Evolutionary conservation across 768 basidiomycete species (phyloP), one percentile per base, ranked within the genome.

Genomic region (Basidioascus undulatus): DNA sequence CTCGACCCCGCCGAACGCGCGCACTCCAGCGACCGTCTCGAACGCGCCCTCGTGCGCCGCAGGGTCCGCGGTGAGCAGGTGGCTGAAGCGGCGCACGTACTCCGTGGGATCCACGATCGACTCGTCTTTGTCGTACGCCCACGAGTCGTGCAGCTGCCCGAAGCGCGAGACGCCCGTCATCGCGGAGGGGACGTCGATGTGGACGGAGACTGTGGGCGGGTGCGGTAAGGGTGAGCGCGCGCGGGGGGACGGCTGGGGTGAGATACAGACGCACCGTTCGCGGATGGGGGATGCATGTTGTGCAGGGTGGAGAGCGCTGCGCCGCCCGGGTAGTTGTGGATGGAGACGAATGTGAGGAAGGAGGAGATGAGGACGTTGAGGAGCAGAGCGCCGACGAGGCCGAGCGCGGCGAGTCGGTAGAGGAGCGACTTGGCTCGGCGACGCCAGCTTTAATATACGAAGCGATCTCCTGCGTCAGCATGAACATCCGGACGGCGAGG

Each of bases 101-200:
- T 40, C 49, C 50, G 33, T 54, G 50, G 31, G 45, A 43, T 7
- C 46, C 44, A 9, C 19, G 36, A 23, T 41, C 13, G 45, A 44
- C 56, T 92, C 86, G 0, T 78, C 76, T 62, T 84, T 89, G 59
- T 81, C 70, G 59, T 86, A 89, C 28, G 58, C 62, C 75, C 79
- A 82, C 24, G 50, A 64, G 0, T 73, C 58, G 41, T 75, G 62
- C 18, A 68, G 64, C 31, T 81, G 78, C 18, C 72, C 70, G 64
- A 94, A 92, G 40, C 86, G 71, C 0, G 82, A 77, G 3, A 82
- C 79, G 3, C 92, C 89, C 0, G 76, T 83, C 57, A 89, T 86
- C 2, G 81, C 74, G 1, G 80, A 77, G 33, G 83, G 68, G 47
- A 87, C 79, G 38, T 71, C 74, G 33, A 92, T 71, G 51, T 87